Conservation (phyloP, 1,284 basidiomycete species). For the Meripilus lineatus region DNA sequence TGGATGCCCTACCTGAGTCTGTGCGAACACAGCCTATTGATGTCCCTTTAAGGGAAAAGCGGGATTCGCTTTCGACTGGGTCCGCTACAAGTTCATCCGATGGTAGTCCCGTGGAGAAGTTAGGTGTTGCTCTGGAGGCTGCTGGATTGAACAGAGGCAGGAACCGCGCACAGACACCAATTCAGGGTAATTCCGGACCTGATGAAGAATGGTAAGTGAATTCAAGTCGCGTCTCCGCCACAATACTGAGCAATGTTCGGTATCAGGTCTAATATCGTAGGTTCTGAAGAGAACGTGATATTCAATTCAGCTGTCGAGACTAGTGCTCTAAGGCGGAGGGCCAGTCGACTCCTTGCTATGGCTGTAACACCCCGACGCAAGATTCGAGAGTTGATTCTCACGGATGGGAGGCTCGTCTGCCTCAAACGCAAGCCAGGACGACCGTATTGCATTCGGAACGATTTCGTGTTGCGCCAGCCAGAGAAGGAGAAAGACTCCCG, state of each 20-base stretch:
- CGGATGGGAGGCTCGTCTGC: slow-evolving; percentile 52
- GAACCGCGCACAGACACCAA: slow-evolving; percentile 49
- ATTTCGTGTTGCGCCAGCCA: slow-evolving; percentile 36
- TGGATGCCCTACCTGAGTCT: slow-evolving; percentile 38
- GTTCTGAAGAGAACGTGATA: slow-evolving; percentile 42
- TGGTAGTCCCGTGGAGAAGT: slow-evolving; percentile 40
- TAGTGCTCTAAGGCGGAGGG: slow-evolving; percentile 50
- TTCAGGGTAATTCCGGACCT: slow-evolving; percentile 43
- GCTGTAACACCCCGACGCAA: slow-evolving; percentile 47
- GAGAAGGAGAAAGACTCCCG: slow-evolving; percentile 20
- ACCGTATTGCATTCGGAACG: slow-evolving; percentile 41
- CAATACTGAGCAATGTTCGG: neutral
- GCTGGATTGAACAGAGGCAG: slow-evolving; percentile 42
- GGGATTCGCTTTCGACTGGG: slow-evolving; percentile 29
- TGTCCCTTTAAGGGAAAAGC: slow-evolving; percentile 23
- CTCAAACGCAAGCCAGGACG: slow-evolving; percentile 44
- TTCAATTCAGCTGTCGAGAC: slow-evolving; percentile 51
- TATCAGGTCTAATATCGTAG: slow-evolving; percentile 37
- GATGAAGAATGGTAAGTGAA: slow-evolving; percentile 41
- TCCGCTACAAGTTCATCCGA: slow-evolving; percentile 45
- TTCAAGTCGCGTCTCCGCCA: neutral
- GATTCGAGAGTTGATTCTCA: slow-evolving; percentile 52
- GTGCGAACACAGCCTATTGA: slow-evolving; percentile 24
- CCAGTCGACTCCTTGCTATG: slow-evolving; percentile 52
- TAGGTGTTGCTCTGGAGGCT: slow-evolving; percentile 31